Base-by-base conservation (phyloP, 2,329 filamentous ascomycete species). In the Hortaea werneckii region DNA sequence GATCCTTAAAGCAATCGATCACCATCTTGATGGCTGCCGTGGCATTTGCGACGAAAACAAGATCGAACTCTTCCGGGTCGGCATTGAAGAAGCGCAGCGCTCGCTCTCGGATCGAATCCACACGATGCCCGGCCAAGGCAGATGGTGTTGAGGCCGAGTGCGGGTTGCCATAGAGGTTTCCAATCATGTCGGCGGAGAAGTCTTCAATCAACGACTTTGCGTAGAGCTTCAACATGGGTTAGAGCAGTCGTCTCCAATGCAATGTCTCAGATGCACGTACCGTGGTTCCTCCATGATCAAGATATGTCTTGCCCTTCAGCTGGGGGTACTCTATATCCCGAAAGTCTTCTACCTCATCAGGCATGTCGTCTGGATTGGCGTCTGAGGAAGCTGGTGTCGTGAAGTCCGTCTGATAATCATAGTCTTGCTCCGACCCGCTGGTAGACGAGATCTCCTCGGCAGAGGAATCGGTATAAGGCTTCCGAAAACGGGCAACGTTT, bases 81-180 rank as follows among this genome's bases (percentile, higher is more conserved):
- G 79, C 79, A 38, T 75, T 74, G 49, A 82, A 73, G 60, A 81
- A 80, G 3, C 61, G 58, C 9, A 82, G 69, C 12, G 77, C 67
- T 46, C 72, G 71, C 46, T 70, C 65, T 10, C 79, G 70, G 6
- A 79, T 67, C 26, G 71, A 67, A 50, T 82, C 76, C 30, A 83
- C 74, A 47, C 74, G 67, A 28, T 75, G 69, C 4, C 78, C 78
- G 1, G 77, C 74, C 13, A 76, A 64, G 45, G 73, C 74, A 10
- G 78, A 79, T 0, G 79, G 78, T 10, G 71, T 67, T 34, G 78
- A 80, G 52, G 77, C 72, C 1, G 81, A 84, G 58, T 85, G 82
- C 2, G 81, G 81, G 54, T 85, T 85, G 8, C 80, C 80, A 54
- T 81, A 80, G n/a, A 84, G 67, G 49, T 73, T 75, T 30, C 66